Evolutionary conservation across 768 basidiomycete genomes (phyloP).

Genomic region (Suillus fuscotomentosus): DNA sequence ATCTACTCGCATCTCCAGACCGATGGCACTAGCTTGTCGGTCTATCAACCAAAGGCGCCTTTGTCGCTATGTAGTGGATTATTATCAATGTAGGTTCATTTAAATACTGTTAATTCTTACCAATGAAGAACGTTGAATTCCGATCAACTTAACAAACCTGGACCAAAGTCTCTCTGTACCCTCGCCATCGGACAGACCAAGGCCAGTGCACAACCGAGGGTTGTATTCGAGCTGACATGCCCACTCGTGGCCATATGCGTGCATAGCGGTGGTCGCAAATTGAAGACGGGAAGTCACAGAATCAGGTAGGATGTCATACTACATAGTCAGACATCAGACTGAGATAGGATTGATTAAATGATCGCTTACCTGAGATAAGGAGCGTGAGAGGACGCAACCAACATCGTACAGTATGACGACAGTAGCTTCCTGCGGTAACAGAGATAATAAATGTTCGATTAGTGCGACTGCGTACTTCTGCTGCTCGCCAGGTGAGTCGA

Average conservation of each 20-base stretch:
- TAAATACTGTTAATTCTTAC: conserved; percentile 22
- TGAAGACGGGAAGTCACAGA: conserved; percentile 17
- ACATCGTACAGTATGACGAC: background rate
- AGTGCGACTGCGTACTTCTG: conserved; percentile 38
- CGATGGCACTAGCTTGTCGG: conserved; percentile 27
- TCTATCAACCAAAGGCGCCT: conserved; percentile 34
- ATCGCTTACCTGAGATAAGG: background rate
- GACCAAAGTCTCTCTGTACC: conserved; percentile 33
- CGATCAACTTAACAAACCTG: conserved; percentile 32
- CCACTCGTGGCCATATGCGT: conserved; percentile 40
- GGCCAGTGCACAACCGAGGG: background rate
- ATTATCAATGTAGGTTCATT: background rate
- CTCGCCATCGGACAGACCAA: conserved; percentile 10
- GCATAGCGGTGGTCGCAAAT: conserved; percentile 36
- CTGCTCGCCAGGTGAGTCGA: conserved; percentile 32
- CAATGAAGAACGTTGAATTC: conserved; percentile 27
- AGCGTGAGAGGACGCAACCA: background rate
- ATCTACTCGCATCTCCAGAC: conserved; percentile 20
- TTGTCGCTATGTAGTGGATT: conserved; percentile 11
- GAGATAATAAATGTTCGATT: conserved; percentile 27
- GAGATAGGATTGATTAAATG: no score
- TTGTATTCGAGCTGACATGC: conserved; percentile 15
- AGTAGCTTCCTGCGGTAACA: conserved; percentile 26
- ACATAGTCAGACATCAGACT: conserved; percentile 5
- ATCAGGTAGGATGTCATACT: background rate